Percentiles rank a stretch among this genome's conserved stretches.
Conservation (phyloP, 176 grass and related monocot genomes). For the Carex parvula region DNA sequence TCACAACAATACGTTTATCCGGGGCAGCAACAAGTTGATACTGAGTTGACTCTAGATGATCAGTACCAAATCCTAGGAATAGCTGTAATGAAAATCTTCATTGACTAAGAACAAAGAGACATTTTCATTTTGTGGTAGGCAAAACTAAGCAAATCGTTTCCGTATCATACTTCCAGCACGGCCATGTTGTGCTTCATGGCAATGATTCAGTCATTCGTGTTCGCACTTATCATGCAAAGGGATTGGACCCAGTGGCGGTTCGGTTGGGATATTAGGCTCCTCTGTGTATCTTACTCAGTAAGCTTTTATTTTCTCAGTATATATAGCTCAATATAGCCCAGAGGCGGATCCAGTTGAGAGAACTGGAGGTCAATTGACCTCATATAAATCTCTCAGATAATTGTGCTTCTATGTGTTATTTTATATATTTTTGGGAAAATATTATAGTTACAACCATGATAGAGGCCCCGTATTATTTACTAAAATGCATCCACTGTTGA, state of each 20-base stretch:
- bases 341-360: too few species aligned
- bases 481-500: too few species aligned
- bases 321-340: neutral
- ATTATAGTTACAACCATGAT: too few species aligned
- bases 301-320: neutral
- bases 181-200: slow-evolving; percentile 77
- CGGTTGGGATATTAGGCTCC: slow-evolving; percentile 39
- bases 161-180: slow-evolving; percentile 66
- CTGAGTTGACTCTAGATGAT: neutral
- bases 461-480: too few species aligned
- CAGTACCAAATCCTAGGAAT: neutral
- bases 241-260: slow-evolving; percentile 44
- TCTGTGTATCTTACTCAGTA: slow-evolving; percentile 47
- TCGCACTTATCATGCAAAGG: slow-evolving; percentile 42
- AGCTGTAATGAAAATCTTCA: neutral
- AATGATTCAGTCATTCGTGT: slow-evolving; percentile 39
- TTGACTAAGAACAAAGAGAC: slow-evolving; percentile 15
- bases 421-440: too few species aligned
- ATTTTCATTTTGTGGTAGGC: slow-evolving; percentile 34
- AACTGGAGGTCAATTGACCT: too few species aligned
- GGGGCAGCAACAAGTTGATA: neutral
- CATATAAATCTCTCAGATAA: too few species aligned
- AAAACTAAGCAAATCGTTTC: slow-evolving; percentile 44
- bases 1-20: neutral
- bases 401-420: too few species aligned